Percentiles rank a stretch among this genome's conserved stretches.
Evolutionary conservation across 768 basidiomycete species (phyloP).

Genomic region (Amanita thiersii): DNA sequence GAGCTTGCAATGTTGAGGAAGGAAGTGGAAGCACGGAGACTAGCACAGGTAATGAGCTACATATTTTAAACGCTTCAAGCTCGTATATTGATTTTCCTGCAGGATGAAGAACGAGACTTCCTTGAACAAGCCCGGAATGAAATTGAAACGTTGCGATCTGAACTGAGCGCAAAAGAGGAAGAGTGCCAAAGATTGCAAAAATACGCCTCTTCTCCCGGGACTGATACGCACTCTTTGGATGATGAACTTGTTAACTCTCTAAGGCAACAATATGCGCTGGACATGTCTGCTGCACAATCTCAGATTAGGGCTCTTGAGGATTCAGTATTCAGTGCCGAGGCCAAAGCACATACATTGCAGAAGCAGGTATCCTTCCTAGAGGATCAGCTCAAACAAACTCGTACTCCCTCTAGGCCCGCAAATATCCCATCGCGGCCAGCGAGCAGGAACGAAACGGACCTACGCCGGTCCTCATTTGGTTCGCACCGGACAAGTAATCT

Average conservation of each 20-base stretch:
- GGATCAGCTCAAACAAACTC: conserved; percentile 49
- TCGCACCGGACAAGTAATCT: conserved; percentile 31
- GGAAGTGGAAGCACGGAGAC: conserved; percentile 40
- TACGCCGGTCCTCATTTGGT: conserved; percentile 28
- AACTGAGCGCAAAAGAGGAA: conserved; percentile 53
- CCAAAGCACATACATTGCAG: conserved; percentile 56
- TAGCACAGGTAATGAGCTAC: conserved; percentile 26
- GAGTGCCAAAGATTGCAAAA: conserved; percentile 56
- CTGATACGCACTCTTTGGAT: conserved; percentile 51
- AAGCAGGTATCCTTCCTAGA: conserved; percentile 59
- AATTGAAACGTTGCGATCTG: conserved; percentile 59
- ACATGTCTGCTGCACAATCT: conserved; percentile 73
- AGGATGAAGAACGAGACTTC: conserved; percentile 59
- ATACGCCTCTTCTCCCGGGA: conserved; percentile 30
- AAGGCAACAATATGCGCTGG: conserved; percentile 70
- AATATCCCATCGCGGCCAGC: conserved; percentile 37
- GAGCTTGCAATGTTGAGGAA: conserved; percentile 44
- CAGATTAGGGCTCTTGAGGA: conserved; percentile 74
- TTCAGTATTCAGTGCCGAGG: conserved; percentile 65
- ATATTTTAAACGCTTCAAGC: background rate
- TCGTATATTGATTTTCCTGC: conserved; percentile 10
- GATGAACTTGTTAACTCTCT: conserved; percentile 67
- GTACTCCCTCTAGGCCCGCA: conserved; percentile 31
- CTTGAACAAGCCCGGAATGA: conserved; percentile 60
- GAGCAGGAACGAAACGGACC: conserved; percentile 30